A percentile compares a stretch with the other conserved stretches of the same genome.
phyloP scores from a whole-genome alignment of 768 basidiomycete species.

The Hypsizygus marmoreus region DNA sequence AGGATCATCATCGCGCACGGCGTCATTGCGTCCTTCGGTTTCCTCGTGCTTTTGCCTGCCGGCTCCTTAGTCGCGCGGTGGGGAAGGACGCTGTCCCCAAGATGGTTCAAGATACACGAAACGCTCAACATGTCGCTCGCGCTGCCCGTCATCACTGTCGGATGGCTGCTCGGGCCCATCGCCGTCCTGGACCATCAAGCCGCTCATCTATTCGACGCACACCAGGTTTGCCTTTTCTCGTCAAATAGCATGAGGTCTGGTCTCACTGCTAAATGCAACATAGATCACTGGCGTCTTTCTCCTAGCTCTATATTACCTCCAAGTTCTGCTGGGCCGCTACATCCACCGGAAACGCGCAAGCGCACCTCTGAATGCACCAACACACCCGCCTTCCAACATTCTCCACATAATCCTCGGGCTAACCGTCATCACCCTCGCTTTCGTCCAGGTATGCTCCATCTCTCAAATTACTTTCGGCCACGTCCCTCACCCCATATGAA shows the following conservation, averaged over 20 bases:
- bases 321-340: constrained; percentile 53
- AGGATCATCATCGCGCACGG: constrained; percentile 56
- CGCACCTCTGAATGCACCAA: constrained; percentile 25
- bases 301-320: constrained; percentile 50
- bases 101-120: constrained; percentile 63
- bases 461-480: constrained; percentile 1
- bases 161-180: constrained; percentile 50
- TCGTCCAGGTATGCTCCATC: constrained; percentile 46
- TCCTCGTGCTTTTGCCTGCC: constrained; percentile 56
- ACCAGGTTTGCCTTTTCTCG: constrained; percentile 43
- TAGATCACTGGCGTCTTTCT: constrained; percentile 57
- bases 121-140: constrained; percentile 50
- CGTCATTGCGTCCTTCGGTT: constrained; percentile 51
- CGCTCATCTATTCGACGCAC: constrained; percentile 47
- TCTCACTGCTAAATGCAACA: background rate
- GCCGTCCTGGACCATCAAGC: constrained; percentile 43
- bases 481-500: too few species aligned
- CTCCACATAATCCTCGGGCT: constrained; percentile 58
- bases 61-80: constrained; percentile 57
- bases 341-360: constrained; percentile 46
- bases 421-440: constrained; percentile 47
- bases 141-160: constrained; percentile 48
- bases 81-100: constrained; percentile 48
- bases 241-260: background rate
- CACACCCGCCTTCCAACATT: constrained; percentile 57